A percentile compares a stretch with the other conserved stretches of the same genome.
Evolutionary conservation across 1,284 basidiomycete genomes (phyloP).

Genomic region (Leccinum pachyderme): DNA sequence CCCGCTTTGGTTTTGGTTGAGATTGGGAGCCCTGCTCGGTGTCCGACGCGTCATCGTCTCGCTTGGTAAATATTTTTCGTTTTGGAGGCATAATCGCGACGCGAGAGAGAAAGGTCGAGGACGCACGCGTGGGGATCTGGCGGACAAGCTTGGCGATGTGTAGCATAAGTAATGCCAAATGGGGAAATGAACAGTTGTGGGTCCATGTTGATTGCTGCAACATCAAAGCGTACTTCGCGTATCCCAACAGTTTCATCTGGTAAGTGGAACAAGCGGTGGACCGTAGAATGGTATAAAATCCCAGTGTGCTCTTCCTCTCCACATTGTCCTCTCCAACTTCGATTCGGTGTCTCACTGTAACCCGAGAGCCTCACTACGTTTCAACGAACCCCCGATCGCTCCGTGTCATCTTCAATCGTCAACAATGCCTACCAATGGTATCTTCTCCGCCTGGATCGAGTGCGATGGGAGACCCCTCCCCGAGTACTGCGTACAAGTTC

Average conservation of each 20-base stretch:
- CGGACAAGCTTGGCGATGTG: conserved; percentile 5
- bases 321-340: background rate
- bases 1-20: conserved; percentile 24
- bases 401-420: background rate
- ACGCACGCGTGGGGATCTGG: background rate
- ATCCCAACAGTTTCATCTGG: background rate
- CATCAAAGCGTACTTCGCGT: conserved; percentile 11
- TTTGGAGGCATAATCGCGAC: conserved; percentile 30
- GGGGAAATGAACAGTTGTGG: background rate
- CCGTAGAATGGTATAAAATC: background rate
- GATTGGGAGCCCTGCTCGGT: conserved; percentile 16
- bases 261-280: no score
- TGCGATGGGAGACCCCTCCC: conserved; percentile 45
- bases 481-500: conserved; percentile 51
- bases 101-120: background rate
- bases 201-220: no score
- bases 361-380: background rate
- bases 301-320: background rate
- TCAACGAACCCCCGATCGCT: conserved; percentile 2
- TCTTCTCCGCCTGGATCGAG: conserved; percentile 66
- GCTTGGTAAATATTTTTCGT: conserved; percentile 26
- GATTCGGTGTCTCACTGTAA: background rate
- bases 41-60: conserved; percentile 20
- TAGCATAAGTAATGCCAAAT: background rate
- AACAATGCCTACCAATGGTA: conserved; percentile 50